phyloP scores from a whole-genome alignment of 1,284 basidiomycete species.

The Cerioporus squamosus region DNA sequence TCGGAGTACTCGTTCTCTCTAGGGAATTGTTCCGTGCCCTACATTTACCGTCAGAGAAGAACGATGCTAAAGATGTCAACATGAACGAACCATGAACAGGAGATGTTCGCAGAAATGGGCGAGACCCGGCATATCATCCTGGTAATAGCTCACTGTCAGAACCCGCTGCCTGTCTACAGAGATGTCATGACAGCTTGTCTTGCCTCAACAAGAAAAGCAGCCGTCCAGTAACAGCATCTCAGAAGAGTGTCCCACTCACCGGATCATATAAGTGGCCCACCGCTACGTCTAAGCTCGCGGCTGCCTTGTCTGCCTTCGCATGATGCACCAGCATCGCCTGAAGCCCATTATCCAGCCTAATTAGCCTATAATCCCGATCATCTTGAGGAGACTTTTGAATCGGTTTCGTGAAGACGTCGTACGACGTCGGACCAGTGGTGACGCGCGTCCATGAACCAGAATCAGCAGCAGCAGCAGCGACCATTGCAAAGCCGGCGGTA shows the following conservation, averaged over 20 bases:
- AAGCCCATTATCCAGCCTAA: constrained; percentile 87
- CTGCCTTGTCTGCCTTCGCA: constrained; percentile 89
- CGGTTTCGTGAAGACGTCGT: constrained; percentile 59
- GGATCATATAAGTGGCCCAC: constrained; percentile 96
- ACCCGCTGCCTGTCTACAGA: too few relatives aligned
- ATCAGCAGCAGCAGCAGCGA: constrained; percentile 8
- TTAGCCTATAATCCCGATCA: constrained; percentile 79
- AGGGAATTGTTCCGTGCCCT: constrained; percentile 86
- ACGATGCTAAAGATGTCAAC: background rate
- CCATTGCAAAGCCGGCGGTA: constrained; percentile 18
- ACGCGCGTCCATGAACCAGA: constrained; percentile 29
- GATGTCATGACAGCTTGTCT: background rate
- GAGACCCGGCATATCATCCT: constrained; percentile 88
- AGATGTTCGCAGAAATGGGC: constrained; percentile 97
- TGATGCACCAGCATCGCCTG: constrained; percentile 90
- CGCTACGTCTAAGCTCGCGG: constrained; percentile 93
- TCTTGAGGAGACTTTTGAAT: constrained; percentile 82
- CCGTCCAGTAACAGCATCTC: background rate
- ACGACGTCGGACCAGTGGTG: constrained; percentile 23
- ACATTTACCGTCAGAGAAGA: constrained; percentile 7
- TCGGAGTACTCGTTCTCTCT: constrained; percentile 93
- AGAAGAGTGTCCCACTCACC: constrained; percentile 49
- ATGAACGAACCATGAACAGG: constrained; percentile 80
- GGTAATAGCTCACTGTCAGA: constrained; percentile 3
- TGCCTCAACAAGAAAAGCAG: background rate